Conservation (phyloP, 139 green algal genomes). For the Asterochloris erici region DNA sequence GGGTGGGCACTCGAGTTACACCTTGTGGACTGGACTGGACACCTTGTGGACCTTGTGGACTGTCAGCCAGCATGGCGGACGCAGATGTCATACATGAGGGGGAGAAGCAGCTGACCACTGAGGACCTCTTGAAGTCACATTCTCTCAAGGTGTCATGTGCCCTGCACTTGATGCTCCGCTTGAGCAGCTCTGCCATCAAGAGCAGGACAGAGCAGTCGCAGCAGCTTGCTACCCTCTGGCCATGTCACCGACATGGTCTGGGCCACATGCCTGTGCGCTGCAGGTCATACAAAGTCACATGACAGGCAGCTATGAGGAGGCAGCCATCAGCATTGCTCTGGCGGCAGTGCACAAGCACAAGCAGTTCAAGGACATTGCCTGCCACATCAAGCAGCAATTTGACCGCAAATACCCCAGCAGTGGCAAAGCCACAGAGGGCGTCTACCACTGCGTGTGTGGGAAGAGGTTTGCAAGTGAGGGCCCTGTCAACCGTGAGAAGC, state of each 20-base stretch:
- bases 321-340: constrained; percentile 16
- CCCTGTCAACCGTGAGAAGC: background rate
- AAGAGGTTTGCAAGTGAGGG: constrained; percentile 55
- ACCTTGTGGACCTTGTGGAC: no score
- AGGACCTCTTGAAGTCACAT: constrained; percentile 13
- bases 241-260: no score
- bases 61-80: constrained; percentile 15
- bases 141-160: background rate
- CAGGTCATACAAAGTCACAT: constrained; percentile 16
- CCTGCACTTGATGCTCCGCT: no score
- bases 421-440: constrained; percentile 73
- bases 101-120: constrained; percentile 10
- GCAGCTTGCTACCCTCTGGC: no score
- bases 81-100: background rate
- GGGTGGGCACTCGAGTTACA: no score
- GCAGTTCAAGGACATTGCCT: constrained; percentile 52
- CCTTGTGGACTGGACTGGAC: no score
- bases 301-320: constrained; percentile 14
- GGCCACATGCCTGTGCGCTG: background rate
- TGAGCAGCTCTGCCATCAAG: no score
- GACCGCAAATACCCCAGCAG: constrained; percentile 66
- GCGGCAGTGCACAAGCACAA: constrained; percentile 26
- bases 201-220: no score
- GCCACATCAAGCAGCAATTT: constrained; percentile 69
- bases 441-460: constrained; percentile 75